Base-by-base conservation (phyloP, 2,329 filamentous ascomycete genomes). In the Pleurostoma richardsiae region DNA sequence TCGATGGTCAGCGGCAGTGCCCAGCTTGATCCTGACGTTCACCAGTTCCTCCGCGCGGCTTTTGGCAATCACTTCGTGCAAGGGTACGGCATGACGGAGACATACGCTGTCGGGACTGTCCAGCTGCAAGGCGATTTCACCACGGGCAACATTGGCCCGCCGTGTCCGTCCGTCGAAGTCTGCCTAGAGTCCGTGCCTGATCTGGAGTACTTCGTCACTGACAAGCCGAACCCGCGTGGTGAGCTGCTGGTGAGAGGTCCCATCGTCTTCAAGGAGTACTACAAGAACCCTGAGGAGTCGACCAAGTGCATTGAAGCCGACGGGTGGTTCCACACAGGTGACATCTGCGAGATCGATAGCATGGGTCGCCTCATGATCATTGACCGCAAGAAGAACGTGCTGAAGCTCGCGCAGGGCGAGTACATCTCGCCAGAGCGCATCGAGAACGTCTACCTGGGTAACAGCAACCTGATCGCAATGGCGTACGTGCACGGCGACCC, bases 341-440 rank as follows among this genome's bases (percentile, higher is more conserved):
- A 99, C 59, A 92, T 99, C 54, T 89, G 83, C 60, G 80, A 84
- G 53, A 76, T 99, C 28, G 94, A 99, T 67, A 83, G 83, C 55
- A 68, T 88, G 61, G 94, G 94, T 52, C 88, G 91, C 50, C 86
- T 97, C 74, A 84, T 82, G 68, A 95, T 99, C 67, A 86, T 99
- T 59, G 94, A 99, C 68, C 90, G 94, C 59, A 86, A 90, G 71
- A 99, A 99, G 86, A 97, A 97, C 69, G 89, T 99, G n/a, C 82
- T 99, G 63, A 99, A 99, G 79, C 82, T 99, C 47, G 85, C 92
- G 0, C 94, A 99, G 69, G 94, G 94, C 65, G 94, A 99, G 72
- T 99, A 99, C 70, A 90, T 99, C 59, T 96, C 91, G 2, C 94
- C 94, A 10, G 94, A 99, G 72, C 88, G 91, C 48, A 89, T 99